These are phyloP conservation scores for Teunomyces lycoperdinae DNA, from an alignment of 805 yeast species.

Conservation along the genomic window DNA sequence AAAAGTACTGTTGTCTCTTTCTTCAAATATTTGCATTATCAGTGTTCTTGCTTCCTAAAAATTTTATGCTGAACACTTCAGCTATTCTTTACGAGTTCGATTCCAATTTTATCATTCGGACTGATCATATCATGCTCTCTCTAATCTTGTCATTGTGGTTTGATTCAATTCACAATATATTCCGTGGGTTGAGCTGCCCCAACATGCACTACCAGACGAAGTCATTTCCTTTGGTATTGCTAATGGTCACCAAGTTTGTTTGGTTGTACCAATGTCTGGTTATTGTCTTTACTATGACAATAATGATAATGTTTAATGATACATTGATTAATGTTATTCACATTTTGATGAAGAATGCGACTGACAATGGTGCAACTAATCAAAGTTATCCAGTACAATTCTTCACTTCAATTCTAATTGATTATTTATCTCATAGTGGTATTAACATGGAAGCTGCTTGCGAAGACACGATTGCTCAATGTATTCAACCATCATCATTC, in stretches of 20 bases:
- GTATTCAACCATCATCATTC: constrained; percentile 5
- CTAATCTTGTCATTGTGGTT: constrained; percentile 12
- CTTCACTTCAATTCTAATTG: constrained; percentile 16
- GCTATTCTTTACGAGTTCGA: constrained; percentile 11
- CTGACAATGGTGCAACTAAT: not conserved
- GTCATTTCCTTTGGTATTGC: constrained; percentile 14
- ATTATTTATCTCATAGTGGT: constrained; percentile 14
- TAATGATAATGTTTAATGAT: constrained; percentile 19
- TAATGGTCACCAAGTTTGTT: constrained; percentile 15
- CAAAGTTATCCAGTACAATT: constrained; percentile 9
- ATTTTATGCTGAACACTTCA: constrained; percentile 20
- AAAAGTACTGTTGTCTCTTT: constrained; percentile 1
- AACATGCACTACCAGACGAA: constrained; percentile 11
- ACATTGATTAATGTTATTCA: constrained; percentile 16
- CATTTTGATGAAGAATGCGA: constrained; percentile 3
- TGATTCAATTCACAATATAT: constrained; percentile 11
- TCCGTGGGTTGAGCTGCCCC: constrained; percentile 8
- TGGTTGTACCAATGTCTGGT: constrained; percentile 23
- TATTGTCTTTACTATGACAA: constrained; percentile 9
- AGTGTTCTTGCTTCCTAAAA: constrained; percentile 10
- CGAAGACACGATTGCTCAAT: constrained; percentile 1
- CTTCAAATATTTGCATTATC: not conserved
- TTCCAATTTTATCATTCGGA: constrained; percentile 12
- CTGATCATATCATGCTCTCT: constrained; percentile 25
- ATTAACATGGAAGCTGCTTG: constrained; percentile 6